Base-by-base conservation (phyloP, 1,139 yeast species). In the Kodamaea alishanica region DNA sequence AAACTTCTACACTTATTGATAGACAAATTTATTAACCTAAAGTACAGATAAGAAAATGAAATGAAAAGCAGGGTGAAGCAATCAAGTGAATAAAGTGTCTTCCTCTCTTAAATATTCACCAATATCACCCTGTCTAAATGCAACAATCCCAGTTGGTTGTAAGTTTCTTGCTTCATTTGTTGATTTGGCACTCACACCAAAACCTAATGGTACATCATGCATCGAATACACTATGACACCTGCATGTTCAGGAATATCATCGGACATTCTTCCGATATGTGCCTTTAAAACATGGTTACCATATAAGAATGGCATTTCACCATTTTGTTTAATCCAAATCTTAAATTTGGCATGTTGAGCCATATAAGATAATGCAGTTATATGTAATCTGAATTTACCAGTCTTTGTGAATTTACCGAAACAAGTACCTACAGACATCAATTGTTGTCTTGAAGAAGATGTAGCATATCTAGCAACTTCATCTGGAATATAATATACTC, bases 41-140 rank as follows among this genome's bases (percentile, higher is more conserved):
- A 15, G 20, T 15, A 15, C 20, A 20, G n/a, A 20, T 10, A n/a
- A 10, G 15, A 28, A 8, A 15, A 20, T 22, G 30, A 6, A 25
- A 26, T 24, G 35, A 24, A 20, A 12, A 25, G 33, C 41, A 15
- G 20, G 20, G 20, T 15, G 20, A 15, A 15, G 20, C 20, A 15
- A 35, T 44, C 68, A 89, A 26, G 97, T 86, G 61, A 92, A 92
- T 54, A 92, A 70, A 28, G 97, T 86, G 62, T 92, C 98, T 71
- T 92, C 98, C 55, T 94, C 98, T 75, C 99, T 88, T 59, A 92
- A 75, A 58, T 89, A 92, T 66, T 92, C 99, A 49, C 99, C 99
- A 52, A 92, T 89, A 70, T 92, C 99, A 50, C 95, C 86, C 63
- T 92, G 99, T 75, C 98, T 82, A 63, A 87, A 92, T 8, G 95